Percentiles rank a stretch among this genome's conserved stretches.
Conservation (phyloP, 768 basidiomycete species). For the Auriscalpium orientale region DNA sequence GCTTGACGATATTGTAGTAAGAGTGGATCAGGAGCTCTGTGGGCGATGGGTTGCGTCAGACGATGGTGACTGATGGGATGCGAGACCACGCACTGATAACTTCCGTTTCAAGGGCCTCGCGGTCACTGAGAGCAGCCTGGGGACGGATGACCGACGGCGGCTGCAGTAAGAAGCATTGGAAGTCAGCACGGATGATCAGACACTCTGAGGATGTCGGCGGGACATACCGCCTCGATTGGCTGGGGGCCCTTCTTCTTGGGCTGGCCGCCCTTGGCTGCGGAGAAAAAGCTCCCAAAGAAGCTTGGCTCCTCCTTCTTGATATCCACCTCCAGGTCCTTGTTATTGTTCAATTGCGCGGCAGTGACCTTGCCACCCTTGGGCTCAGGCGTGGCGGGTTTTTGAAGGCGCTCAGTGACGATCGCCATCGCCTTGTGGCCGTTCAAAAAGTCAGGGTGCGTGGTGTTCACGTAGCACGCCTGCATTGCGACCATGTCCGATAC, state of each 20-base stretch:
- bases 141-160: slow-evolving; percentile 87
- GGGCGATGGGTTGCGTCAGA: neutral
- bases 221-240: slow-evolving; percentile 48
- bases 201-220: neutral
- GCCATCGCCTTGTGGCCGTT: slow-evolving; percentile 96
- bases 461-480: slow-evolving; percentile 99
- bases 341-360: slow-evolving; percentile 73
- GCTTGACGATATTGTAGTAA: slow-evolving; percentile 97
- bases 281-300: slow-evolving; percentile 96
- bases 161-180: slow-evolving; percentile 37
- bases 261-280: slow-evolving; percentile 46
- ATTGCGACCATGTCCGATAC: slow-evolving; percentile 93
- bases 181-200: slow-evolving; percentile 12
- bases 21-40: slow-evolving; percentile 91
- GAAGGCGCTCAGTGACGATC: slow-evolving; percentile 76
- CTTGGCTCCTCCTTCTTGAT: slow-evolving; percentile 80
- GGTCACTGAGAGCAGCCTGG: slow-evolving; percentile 82
- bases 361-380: slow-evolving; percentile 61
- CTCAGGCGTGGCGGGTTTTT: slow-evolving; percentile 69
- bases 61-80: neutral
- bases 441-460: slow-evolving; percentile 98
- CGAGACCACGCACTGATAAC: slow-evolving; percentile 82
- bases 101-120: slow-evolving; percentile 97
- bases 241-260: slow-evolving; percentile 52
- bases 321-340: slow-evolving; percentile 90